These are phyloP conservation scores for Arbutus unedo DNA, from an alignment of 148 eudicot species.

Conservation along the genomic window DNA sequence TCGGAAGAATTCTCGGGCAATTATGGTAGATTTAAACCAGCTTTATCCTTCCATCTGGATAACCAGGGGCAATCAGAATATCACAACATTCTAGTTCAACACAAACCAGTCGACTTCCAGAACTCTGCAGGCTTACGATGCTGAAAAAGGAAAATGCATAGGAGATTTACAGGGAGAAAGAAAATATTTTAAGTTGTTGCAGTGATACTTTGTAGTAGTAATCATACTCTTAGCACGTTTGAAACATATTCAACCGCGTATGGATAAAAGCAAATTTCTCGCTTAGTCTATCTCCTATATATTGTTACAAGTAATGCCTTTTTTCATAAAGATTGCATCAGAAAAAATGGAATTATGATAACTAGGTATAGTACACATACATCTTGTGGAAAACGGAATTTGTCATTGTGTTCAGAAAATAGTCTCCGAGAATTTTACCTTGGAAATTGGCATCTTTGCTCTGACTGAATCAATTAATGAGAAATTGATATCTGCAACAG, in stretches of 20 bases:
- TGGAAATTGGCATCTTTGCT: constrained; percentile 80
- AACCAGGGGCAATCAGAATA: not conserved
- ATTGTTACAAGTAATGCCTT: not conserved
- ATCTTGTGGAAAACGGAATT: no score
- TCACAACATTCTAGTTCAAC: constrained; percentile 14
- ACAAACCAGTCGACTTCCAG: constrained; percentile 42
- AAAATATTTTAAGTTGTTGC: not conserved
- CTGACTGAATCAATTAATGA: constrained; percentile 70
- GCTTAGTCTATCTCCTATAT: not conserved
- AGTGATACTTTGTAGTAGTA: not conserved
- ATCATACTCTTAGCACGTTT: not conserved
- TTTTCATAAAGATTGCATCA: not conserved
- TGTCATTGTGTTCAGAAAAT: not conserved
- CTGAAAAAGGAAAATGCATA: constrained; percentile 40
- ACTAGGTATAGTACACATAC: not conserved
- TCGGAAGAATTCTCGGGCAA: not conserved
- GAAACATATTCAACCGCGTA: not conserved
- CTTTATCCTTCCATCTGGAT: not conserved
- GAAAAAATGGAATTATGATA: not conserved
- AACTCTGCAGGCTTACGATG: constrained; percentile 64
- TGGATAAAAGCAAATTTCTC: not conserved
- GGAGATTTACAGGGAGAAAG: not conserved
- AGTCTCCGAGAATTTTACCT: constrained; percentile 35
- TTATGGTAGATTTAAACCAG: not conserved
- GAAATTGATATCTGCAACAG: constrained; percentile 81